A percentile compares a stretch with the other conserved stretches of the same genome.
phyloP scores from a whole-genome alignment of 2,329 filamentous ascomycete genomes.

The Fonsecaea nubica region DNA sequence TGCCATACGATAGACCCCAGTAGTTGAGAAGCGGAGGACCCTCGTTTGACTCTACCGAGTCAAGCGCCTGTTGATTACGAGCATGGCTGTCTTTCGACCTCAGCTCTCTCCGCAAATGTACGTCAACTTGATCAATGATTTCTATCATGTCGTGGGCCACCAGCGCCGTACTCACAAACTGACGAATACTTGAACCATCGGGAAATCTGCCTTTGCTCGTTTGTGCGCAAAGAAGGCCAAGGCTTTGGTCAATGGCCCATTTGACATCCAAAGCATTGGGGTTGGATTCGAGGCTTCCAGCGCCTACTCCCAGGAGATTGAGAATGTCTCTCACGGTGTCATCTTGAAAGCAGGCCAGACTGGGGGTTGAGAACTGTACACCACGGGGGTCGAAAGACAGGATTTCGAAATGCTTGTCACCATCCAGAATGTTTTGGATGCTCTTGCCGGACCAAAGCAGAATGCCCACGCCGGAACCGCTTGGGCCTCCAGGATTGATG shows the following conservation, averaged over 20 bases:
- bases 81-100: background rate
- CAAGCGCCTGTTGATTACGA: conserved; percentile 15
- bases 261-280: conserved; percentile 32
- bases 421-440: conserved; percentile 42
- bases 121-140: conserved; percentile 43
- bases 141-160: conserved; percentile 49
- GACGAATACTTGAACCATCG: conserved; percentile 41
- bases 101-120: conserved; percentile 31
- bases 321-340: conserved; percentile 21
- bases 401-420: conserved; percentile 52
- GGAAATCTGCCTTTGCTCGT: conserved; percentile 36
- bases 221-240: conserved; percentile 33
- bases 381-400: conserved; percentile 54
- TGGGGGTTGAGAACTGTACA: conserved; percentile 46
- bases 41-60: conserved; percentile 6
- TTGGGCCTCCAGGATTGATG: conserved; percentile 55
- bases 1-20: conserved; percentile 60
- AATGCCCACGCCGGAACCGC: conserved; percentile 47
- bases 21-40: conserved; percentile 50
- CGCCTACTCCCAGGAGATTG: conserved; percentile 17
- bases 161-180: conserved; percentile 44
- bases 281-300: conserved; percentile 31
- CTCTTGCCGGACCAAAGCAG: conserved; percentile 35
- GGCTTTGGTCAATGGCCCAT: conserved; percentile 35
- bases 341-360: conserved; percentile 41